A percentile compares a stretch with the other conserved stretches of the same genome.
Evolutionary conservation across 2,329 filamentous ascomycete species (phyloP).

Genomic region (Colletotrichum plurivorum): DNA sequence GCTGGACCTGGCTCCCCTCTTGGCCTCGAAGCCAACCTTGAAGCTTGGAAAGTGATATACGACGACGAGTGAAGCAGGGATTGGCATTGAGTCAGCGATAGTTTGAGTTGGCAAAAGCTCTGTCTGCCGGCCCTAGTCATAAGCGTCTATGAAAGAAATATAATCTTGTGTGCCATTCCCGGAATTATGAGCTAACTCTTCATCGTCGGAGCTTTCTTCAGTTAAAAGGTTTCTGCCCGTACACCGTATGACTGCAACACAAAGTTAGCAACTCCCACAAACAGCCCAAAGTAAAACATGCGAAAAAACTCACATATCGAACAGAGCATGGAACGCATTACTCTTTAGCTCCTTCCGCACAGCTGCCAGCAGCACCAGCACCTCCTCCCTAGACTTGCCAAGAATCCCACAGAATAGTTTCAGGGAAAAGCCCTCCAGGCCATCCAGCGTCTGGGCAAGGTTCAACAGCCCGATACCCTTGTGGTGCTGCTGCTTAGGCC

Average conservation of each 20-base stretch:
- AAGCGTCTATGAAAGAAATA: no score
- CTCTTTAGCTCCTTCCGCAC: conserved; percentile 49
- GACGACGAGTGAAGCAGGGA: no score
- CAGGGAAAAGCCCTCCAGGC: conserved; percentile 45
- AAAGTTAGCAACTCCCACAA: no score
- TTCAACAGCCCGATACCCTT: conserved; percentile 49
- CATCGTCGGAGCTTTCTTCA: neutral
- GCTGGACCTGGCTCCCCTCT: no score
- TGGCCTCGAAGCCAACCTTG: no score
- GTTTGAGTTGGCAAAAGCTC: no score
- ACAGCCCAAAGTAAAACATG: neutral
- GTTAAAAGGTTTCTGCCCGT: conserved; percentile 35
- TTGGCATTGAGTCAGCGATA: no score
- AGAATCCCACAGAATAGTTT: conserved; percentile 48
- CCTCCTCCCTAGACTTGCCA: conserved; percentile 47
- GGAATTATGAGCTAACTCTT: no score
- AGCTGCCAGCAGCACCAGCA: conserved; percentile 45
- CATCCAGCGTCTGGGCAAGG: conserved; percentile 41
- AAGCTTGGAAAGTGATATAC: no score
- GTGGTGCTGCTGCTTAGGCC: conserved; percentile 50
- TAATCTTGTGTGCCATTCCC: no score
- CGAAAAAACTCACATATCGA: conserved; percentile 41
- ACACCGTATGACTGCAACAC: conserved; percentile 32
- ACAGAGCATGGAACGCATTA: conserved; percentile 45
- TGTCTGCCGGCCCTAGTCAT: no score